These are phyloP conservation scores for Hibiscus syriacus DNA, from an alignment of 345 rosid species.

Conservation along the genomic window DNA sequence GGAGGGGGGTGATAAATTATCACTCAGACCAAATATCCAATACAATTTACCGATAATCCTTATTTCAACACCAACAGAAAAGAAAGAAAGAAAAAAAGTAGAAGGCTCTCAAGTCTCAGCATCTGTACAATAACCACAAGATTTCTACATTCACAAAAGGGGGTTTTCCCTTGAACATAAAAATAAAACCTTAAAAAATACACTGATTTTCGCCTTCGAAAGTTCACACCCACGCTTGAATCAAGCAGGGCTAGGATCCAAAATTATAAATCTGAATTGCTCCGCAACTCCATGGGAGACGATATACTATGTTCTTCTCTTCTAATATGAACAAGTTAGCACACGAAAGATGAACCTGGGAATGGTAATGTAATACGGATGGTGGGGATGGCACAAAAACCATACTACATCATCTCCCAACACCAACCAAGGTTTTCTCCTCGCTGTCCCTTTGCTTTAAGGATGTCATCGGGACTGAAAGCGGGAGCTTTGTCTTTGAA, in stretches of 20 bases:
- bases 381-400: neutral
- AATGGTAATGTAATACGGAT: neutral
- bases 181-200: no score
- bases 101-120: no score
- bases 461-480: constrained; percentile 12
- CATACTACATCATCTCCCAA: constrained; percentile 32
- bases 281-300: constrained; percentile 24
- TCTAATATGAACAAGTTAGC: neutral
- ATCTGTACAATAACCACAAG: no score
- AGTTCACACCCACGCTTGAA: constrained; percentile 1
- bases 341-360: constrained; percentile 5
- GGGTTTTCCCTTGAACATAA: no score
- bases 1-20: no score
- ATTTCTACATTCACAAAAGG: no score
- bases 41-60: no score
- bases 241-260: constrained; percentile 33
- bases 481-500: constrained; percentile 10
- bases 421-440: constrained; percentile 30
- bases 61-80: no score
- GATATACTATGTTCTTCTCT: neutral
- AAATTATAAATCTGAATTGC: constrained; percentile 34
- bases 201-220: no score
- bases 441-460: constrained; percentile 16
- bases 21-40: no score
- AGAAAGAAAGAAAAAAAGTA: no score